These are phyloP conservation scores for Fusarium penzigii DNA, from an alignment of 2,329 filamentous ascomycete genomes.

Conservation along the genomic window DNA sequence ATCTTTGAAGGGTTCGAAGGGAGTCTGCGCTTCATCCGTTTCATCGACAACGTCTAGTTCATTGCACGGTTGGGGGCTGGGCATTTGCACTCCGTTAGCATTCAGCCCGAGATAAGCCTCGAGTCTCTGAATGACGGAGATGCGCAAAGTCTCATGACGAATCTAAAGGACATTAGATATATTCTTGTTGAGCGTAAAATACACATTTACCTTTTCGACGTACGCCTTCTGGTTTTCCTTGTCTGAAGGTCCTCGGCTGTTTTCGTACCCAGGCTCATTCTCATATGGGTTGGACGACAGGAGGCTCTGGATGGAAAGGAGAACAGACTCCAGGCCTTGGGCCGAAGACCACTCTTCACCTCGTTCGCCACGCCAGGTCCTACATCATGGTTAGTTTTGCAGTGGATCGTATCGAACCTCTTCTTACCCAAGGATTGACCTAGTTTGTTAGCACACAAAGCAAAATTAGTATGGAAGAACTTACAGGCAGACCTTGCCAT, in stretches of 20 bases:
- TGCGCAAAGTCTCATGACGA: constrained; percentile 82
- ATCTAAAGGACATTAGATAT: constrained; percentile 58
- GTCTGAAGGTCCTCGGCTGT: constrained; percentile 66
- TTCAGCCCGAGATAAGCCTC: constrained; percentile 75
- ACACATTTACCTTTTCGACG: constrained; percentile 66
- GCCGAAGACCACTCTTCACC: constrained; percentile 97
- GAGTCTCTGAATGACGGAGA: constrained; percentile 82
- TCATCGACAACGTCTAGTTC: constrained; percentile 50
- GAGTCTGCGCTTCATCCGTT: constrained; percentile 54
- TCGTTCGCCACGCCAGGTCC: constrained; percentile 88
- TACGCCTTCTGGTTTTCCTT: constrained; percentile 75
- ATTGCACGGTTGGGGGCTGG: constrained; percentile 34
- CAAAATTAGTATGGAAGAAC: constrained; percentile 34
- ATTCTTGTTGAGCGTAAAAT: background rate
- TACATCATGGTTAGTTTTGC: constrained; percentile 38
- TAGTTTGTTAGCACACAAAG: constrained; percentile 38
- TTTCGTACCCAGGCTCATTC: constrained; percentile 93
- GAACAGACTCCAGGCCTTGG: constrained; percentile 89
- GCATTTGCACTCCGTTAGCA: constrained; percentile 45
- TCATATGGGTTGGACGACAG: constrained; percentile 94
- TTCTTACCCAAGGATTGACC: constrained; percentile 79
- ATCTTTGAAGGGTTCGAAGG: constrained; percentile 87
- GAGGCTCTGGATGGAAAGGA: constrained; percentile 94
- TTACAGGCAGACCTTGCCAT: constrained; percentile 89
- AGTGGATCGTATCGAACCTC: constrained; percentile 6